A percentile compares a stretch with the other conserved stretches of the same genome.
Conservation (phyloP, 306 rosid species). For the Castanospermum australe region DNA sequence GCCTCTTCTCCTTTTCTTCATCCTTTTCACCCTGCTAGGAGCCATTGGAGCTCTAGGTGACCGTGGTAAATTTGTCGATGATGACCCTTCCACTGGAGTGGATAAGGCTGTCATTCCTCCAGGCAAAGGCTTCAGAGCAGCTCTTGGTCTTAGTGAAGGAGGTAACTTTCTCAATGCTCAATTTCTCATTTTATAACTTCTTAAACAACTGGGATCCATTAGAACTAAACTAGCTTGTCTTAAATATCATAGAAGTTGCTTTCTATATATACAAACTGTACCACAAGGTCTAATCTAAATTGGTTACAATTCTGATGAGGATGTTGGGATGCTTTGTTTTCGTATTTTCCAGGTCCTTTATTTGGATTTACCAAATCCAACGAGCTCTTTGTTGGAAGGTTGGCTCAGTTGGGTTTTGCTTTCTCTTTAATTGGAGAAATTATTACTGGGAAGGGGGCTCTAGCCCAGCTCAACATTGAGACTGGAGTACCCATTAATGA, state of each 20-base stretch:
- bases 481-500: slow-evolving; percentile 92
- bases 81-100: slow-evolving; percentile 62
- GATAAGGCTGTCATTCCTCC: slow-evolving; percentile 71
- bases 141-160: slow-evolving; percentile 88
- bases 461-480: slow-evolving; percentile 93
- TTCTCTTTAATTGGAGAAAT: slow-evolving; percentile 94
- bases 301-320: neutral
- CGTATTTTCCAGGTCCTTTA: slow-evolving; percentile 61
- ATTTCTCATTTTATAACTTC: neutral
- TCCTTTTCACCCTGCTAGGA: slow-evolving; percentile 91
- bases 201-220: neutral
- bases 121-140: slow-evolving; percentile 64
- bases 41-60: slow-evolving; percentile 98
- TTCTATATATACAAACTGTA: neutral
- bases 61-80: slow-evolving; percentile 89
- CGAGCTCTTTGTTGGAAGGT: slow-evolving; percentile 93
- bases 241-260: neutral
- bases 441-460: slow-evolving; percentile 93
- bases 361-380: slow-evolving; percentile 95
- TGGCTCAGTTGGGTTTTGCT: slow-evolving; percentile 95
- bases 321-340: neutral
- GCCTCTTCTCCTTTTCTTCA: slow-evolving; percentile 94
- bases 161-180: slow-evolving; percentile 35
- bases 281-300: neutral
- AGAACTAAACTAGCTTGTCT: neutral